A percentile compares a stretch with the other conserved stretches of the same genome.
Conservation (phyloP, 495 filamentous ascomycete genomes). For the Aspergillus baeticus region DNA sequence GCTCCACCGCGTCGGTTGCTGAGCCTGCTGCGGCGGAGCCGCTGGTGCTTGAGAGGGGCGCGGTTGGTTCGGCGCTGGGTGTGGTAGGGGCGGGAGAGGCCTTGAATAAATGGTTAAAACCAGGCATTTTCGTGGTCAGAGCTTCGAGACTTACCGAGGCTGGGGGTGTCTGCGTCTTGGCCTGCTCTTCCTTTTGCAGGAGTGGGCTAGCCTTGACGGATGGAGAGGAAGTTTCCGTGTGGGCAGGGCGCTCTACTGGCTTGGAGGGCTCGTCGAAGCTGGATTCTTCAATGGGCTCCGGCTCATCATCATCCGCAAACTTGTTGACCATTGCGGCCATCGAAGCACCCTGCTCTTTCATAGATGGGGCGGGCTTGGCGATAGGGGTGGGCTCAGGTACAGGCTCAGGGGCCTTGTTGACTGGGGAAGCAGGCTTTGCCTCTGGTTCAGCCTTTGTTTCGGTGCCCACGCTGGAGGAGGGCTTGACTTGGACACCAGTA, state of each 20-base stretch:
- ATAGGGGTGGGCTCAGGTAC: conserved; percentile 38
- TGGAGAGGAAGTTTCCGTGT: conserved; percentile 30
- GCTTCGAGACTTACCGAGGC: conserved; percentile 15
- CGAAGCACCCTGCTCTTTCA: conserved; percentile 80
- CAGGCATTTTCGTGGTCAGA: background rate
- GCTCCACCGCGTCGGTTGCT: conserved; percentile 27
- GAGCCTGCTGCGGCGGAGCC: conserved; percentile 19
- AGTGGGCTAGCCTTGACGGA: conserved; percentile 34
- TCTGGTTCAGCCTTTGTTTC: conserved; percentile 50
- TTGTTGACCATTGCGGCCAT: conserved; percentile 82
- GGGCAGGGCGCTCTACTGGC: conserved; percentile 49
- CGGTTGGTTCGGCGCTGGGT: conserved; percentile 19
- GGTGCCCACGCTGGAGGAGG: conserved; percentile 42
- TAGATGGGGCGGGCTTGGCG: conserved; percentile 59
- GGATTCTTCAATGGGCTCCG: conserved; percentile 61
- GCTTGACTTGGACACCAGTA: conserved; percentile 63
- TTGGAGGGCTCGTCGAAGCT: conserved; percentile 84
- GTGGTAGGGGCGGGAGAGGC: conserved; percentile 12
- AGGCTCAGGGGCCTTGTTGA: conserved; percentile 35
- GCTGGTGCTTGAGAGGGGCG: conserved; percentile 21
- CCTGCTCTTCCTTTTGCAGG: conserved; percentile 34
- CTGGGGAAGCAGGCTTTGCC: conserved; percentile 48
- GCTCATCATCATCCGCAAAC: conserved; percentile 72
- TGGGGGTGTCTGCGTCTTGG: conserved; percentile 20
- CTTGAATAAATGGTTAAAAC: conserved; percentile 3